phyloP scores from a whole-genome alignment of 2,329 filamentous ascomycete genomes.

The Cordyceps tenuipes region DNA sequence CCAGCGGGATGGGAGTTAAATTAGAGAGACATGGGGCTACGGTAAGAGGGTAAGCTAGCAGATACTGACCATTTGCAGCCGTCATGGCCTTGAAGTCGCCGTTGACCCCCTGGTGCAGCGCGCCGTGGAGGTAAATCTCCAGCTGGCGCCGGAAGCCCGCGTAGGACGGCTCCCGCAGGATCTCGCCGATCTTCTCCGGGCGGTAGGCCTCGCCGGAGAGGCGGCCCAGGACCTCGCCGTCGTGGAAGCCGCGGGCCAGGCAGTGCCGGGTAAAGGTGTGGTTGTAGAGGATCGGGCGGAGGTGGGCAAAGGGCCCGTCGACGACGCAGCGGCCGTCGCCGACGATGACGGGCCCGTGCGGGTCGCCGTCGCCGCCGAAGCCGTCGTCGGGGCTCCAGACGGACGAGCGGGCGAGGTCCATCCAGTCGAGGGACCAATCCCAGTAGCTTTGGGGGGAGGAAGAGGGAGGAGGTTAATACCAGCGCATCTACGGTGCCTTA shows the following conservation, averaged over 20 bases:
- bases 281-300: slow-evolving; percentile 14
- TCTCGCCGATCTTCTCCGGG: slow-evolving; percentile 1
- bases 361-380: slow-evolving; percentile 15
- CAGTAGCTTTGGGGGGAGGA: not conserved
- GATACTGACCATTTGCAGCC: slow-evolving; percentile 11
- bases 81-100: slow-evolving; percentile 13
- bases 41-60: too few relatives aligned
- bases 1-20: too few relatives aligned
- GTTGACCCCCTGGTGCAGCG: slow-evolving; percentile 10
- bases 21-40: too few relatives aligned
- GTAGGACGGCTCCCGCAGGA: slow-evolving; percentile 1
- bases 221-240: not conserved
- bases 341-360: slow-evolving; percentile 1
- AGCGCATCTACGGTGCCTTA: not conserved
- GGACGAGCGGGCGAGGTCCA: slow-evolving; percentile 13
- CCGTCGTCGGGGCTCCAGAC: slow-evolving; percentile 13
- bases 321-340: slow-evolving; percentile 13
- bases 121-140: slow-evolving; percentile 11
- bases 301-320: slow-evolving; percentile 13
- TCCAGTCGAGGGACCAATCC: slow-evolving; percentile 16
- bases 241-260: slow-evolving; percentile 9
- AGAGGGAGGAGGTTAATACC: not conserved
- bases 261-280: slow-evolving; percentile 10
- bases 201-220: slow-evolving; percentile 4
- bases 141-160: not conserved